Percentiles rank a stretch among this genome's conserved stretches.
phyloP scores from a whole-genome alignment of 2,329 filamentous ascomycete species.

The Diaporthe sp. region DNA sequence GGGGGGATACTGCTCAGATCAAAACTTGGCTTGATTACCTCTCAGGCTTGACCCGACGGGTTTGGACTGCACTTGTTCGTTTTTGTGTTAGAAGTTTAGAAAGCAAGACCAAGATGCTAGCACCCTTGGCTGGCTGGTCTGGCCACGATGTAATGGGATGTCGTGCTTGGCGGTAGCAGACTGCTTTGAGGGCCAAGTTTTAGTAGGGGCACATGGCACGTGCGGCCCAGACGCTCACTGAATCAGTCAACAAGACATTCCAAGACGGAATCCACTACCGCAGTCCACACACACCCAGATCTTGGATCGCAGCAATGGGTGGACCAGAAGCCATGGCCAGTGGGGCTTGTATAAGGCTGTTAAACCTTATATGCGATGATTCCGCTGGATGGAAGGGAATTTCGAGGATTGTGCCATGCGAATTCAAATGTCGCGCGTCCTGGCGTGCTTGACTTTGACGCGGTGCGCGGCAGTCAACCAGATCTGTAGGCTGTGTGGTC shows the following conservation, averaged over 20 bases:
- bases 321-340: neutral
- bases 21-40: neutral
- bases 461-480: neutral
- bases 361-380: too few relatives aligned
- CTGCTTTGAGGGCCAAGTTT: neutral
- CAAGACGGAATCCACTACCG: neutral
- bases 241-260: neutral
- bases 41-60: neutral
- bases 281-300: neutral
- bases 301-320: neutral
- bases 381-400: too few relatives aligned
- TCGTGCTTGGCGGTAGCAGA: neutral
- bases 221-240: neutral
- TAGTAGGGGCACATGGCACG: neutral
- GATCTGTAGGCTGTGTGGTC: neutral
- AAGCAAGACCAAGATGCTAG: neutral
- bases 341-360: neutral
- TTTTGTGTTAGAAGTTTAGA: neutral
- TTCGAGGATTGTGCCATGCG: neutral
- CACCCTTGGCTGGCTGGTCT: neutral
- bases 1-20: too few relatives aligned
- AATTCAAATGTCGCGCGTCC: neutral
- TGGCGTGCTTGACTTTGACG: too few relatives aligned
- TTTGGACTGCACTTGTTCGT: neutral
- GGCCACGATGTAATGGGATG: neutral